Evolutionary conservation across 257 asterid species (phyloP).

Genomic region (Knoxia roxburghii): DNA sequence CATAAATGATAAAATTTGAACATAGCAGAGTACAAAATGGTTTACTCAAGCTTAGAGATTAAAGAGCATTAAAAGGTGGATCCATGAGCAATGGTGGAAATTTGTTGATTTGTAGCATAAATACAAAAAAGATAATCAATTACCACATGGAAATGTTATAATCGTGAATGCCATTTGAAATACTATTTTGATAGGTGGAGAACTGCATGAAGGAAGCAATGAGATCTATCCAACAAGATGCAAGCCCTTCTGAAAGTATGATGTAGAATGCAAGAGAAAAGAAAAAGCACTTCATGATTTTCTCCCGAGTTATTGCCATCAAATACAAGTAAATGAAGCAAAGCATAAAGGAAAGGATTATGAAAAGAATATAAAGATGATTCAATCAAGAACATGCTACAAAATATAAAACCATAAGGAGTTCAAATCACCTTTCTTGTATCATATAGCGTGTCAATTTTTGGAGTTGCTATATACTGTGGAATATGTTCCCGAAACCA

Average conservation of each 20-base stretch:
- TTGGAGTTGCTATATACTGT: conserved; percentile 36
- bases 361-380: background rate
- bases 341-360: background rate
- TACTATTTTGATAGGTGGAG: background rate
- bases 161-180: background rate
- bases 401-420: background rate
- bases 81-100: background rate
- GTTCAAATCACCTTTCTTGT: conserved; percentile 26
- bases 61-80: background rate
- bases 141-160: background rate
- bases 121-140: background rate
- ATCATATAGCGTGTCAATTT: conserved; percentile 21
- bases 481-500: conserved; percentile 52
- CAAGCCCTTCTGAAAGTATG: background rate
- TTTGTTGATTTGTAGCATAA: background rate
- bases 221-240: background rate
- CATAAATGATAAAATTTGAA: background rate
- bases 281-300: background rate
- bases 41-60: background rate
- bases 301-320: background rate
- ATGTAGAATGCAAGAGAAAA: background rate
- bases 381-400: background rate
- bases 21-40: background rate
- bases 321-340: background rate
- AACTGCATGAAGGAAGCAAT: background rate